These are phyloP conservation scores for Musa troglodytarum DNA, from an alignment of 176 grass and related monocot species.

Conservation along the genomic window DNA sequence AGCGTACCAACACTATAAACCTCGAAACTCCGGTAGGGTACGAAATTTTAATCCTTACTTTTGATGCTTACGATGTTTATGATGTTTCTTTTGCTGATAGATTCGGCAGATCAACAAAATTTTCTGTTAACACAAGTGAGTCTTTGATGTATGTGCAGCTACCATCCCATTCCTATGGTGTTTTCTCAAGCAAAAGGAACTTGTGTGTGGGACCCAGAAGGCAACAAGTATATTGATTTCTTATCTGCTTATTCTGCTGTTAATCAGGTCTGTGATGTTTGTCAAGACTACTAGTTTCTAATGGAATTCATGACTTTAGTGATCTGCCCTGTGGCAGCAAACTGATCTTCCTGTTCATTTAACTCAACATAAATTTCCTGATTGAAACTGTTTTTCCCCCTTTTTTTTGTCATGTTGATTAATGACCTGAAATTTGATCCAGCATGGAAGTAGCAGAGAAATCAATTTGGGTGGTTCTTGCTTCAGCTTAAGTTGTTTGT, in stretches of 20 bases:
- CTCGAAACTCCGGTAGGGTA: no score
- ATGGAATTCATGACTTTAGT: no score
- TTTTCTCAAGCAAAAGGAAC: constrained; percentile 58
- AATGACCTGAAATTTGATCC: background rate
- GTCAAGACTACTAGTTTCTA: background rate
- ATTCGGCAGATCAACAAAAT: background rate
- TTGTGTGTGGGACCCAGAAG: no score
- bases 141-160: constrained; percentile 29
- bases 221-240: constrained; percentile 73
- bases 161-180: constrained; percentile 91
- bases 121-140: background rate
- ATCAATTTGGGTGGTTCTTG: no score
- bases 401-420: background rate
- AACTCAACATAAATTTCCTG: background rate
- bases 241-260: constrained; percentile 98
- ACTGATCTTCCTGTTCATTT: background rate
- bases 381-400: background rate
- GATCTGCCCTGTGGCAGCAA: background rate
- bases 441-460: background rate
- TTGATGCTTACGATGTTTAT: no score
- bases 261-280: constrained; percentile 54
- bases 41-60: no score
- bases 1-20: no score
- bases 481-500: background rate
- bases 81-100: background rate